Evolutionary conservation across 176 grass and related monocot species (phyloP).

Genomic region (Paspalum vaginatum): DNA sequence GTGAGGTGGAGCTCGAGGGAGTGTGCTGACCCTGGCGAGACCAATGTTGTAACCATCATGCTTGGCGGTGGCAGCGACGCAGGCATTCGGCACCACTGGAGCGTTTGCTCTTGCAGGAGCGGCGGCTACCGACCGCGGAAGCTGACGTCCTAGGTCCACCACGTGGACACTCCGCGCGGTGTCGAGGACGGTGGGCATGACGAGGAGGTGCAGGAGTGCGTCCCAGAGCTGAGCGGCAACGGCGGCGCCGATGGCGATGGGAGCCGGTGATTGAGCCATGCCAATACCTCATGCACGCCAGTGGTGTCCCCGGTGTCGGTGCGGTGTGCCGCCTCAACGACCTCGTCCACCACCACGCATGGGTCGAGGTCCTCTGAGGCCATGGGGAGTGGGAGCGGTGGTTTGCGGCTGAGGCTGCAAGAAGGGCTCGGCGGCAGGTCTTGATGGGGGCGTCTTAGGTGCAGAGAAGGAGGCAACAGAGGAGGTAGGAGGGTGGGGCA

Average conservation of each 20-base stretch:
- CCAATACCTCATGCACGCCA: slow-evolving; percentile 60
- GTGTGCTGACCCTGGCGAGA: slow-evolving; percentile 41
- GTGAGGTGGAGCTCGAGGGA: slow-evolving; percentile 61
- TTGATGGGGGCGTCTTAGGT: slow-evolving; percentile 35
- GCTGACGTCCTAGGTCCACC: slow-evolving; percentile 55
- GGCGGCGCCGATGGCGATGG: slow-evolving; percentile 12
- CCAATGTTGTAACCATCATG: slow-evolving; percentile 57
- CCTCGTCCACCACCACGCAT: slow-evolving; percentile 42
- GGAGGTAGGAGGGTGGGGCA: slow-evolving; percentile 48
- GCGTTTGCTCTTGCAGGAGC: slow-evolving; percentile 69
- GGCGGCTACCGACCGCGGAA: slow-evolving; percentile 58
- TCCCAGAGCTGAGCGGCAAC: slow-evolving; percentile 43
- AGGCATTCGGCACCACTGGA: slow-evolving; percentile 26
- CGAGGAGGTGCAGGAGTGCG: slow-evolving; percentile 50
- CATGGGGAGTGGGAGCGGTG: background rate
- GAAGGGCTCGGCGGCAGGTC: slow-evolving; percentile 10
- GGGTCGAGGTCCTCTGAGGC: background rate
- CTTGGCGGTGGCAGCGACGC: background rate
- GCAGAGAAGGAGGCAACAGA: slow-evolving; percentile 22
- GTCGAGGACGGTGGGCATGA: background rate
- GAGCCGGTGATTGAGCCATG: slow-evolving; percentile 73
- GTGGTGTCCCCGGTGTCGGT: slow-evolving; percentile 47
- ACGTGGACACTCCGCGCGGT: slow-evolving; percentile 47
- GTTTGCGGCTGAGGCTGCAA: slow-evolving; percentile 8
- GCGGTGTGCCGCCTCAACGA: slow-evolving; percentile 46